Evolutionary conservation across 78 protist species (phyloP), one percentile per base, ranked within the genome.

Genomic region (Protostelium mycophagum): DNA sequence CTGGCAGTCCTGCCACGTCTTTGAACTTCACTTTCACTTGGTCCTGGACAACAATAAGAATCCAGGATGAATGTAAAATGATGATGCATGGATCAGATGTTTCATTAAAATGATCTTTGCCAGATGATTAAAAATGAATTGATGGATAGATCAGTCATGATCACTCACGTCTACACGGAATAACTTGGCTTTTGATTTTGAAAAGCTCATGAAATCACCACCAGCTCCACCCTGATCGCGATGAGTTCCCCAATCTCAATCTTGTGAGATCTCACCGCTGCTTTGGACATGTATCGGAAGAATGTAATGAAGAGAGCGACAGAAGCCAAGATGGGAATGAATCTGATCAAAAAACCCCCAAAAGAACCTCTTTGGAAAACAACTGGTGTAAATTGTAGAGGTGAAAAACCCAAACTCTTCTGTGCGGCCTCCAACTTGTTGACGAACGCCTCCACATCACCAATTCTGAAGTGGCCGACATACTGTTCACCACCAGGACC

Each of bases 1-100:
- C 99, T 31, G 90, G 95, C 87, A 95, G 51, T 35, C 99, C 98
- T 31, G 97, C 96, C 0, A 97, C 98, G 83, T 97, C 95, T 39
- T 94, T 83, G 73, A 97, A 96, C 73, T 51, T 51, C 31, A 51
- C 73, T 51, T 51, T 51, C 31, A 51, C 16, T 16, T 51, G 5
- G 73, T 51, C 73, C 73, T 51, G 73, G 5, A 25, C 73, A 51
- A 25, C 73, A n/a, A n/a, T n/a, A n/a, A n/a, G n/a, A n/a, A n/a
- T n/a, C n/a, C n/a, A n/a, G n/a, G n/a, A n/a, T n/a, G n/a, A n/a
- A n/a, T n/a, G n/a, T n/a, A n/a, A n/a, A n/a, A n/a, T n/a, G n/a
- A n/a, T n/a, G n/a, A n/a, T n/a, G n/a, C n/a, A n/a, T n/a, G n/a
- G n/a, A n/a, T n/a, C n/a, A n/a, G n/a, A n/a, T n/a, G n/a, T n/a